These are phyloP conservation scores for Colletotrichum sp. DNA, from an alignment of 2,329 filamentous ascomycete species.

Conservation along the genomic window DNA sequence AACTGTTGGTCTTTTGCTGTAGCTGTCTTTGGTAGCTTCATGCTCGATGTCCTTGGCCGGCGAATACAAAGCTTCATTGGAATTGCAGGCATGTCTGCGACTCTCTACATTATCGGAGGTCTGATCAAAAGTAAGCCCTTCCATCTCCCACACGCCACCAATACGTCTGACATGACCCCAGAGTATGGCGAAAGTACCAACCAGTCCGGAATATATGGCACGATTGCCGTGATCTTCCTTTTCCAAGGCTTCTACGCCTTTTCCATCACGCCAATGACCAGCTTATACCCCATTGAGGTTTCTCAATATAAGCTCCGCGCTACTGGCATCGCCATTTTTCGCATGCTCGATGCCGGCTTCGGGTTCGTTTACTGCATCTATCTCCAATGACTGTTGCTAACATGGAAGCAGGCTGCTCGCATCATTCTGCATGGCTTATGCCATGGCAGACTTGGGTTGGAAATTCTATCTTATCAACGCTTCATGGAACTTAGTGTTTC, in stretches of 20 bases:
- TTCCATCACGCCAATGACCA: slow-evolving; percentile 36
- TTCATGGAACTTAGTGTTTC: slow-evolving; percentile 29
- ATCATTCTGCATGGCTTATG: slow-evolving; percentile 32
- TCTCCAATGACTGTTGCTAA: background rate
- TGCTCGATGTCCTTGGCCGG: slow-evolving; percentile 35
- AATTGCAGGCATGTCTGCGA: slow-evolving; percentile 25
- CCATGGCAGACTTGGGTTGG: slow-evolving; percentile 31
- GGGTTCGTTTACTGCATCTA: slow-evolving; percentile 25
- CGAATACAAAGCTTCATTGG: slow-evolving; percentile 31
- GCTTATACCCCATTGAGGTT: slow-evolving; percentile 35
- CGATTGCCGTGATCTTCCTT: slow-evolving; percentile 36
- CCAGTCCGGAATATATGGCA: slow-evolving; percentile 41
- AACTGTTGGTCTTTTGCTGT: slow-evolving; percentile 39
- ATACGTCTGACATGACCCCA: slow-evolving; percentile 18
- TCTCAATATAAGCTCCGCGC: slow-evolving; percentile 34
- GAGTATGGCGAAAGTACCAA: slow-evolving; percentile 18
- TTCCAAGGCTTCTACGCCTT: slow-evolving; percentile 37
- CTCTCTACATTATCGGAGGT: slow-evolving; percentile 26
- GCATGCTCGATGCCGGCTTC: slow-evolving; percentile 28
- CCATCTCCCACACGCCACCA: background rate
- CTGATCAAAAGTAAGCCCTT: slow-evolving; percentile 25
- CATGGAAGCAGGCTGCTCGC: slow-evolving; percentile 21
- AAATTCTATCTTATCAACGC: slow-evolving; percentile 35
- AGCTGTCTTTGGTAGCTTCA: slow-evolving; percentile 34
- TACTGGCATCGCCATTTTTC: slow-evolving; percentile 32